Percentiles rank a stretch among this genome's conserved stretches.
Conservation (phyloP, 805 yeast genomes). For the Kazachstania kunashirensis region DNA sequence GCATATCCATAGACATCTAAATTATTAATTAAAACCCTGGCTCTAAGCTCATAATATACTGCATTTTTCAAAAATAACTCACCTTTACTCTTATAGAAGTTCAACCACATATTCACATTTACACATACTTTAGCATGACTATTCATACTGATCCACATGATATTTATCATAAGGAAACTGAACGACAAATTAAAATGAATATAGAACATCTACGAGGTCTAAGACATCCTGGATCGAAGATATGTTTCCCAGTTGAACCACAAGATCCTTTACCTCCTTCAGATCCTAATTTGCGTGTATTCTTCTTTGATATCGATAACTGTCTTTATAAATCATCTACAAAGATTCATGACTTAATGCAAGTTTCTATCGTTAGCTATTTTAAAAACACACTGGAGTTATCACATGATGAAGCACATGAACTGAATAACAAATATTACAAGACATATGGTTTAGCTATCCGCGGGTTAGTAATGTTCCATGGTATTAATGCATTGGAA, state of each 20-base stretch:
- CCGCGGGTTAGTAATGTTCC: constrained; percentile 64
- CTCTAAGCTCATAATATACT: too few relatives aligned
- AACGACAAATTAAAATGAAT: constrained; percentile 24
- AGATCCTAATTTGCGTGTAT: constrained; percentile 31
- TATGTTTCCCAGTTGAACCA: constrained; percentile 24
- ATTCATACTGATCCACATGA: constrained; percentile 2
- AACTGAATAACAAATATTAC: constrained; percentile 66
- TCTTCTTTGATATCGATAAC: constrained; percentile 91
- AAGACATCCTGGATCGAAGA: constrained; percentile 29
- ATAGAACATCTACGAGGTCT: constrained; percentile 27
- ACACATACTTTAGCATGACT: too few relatives aligned
- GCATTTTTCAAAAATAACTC: too few relatives aligned
- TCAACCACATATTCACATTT: too few relatives aligned
- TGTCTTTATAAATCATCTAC: constrained; percentile 73
- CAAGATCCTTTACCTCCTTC: constrained; percentile 16
- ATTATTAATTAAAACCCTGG: too few relatives aligned
- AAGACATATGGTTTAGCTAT: constrained; percentile 84
- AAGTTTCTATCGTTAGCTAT: constrained; percentile 69
- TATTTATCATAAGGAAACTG: constrained; percentile 14
- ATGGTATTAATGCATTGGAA: constrained; percentile 75
- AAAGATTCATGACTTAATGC: constrained; percentile 80
- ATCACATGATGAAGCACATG: constrained; percentile 62
- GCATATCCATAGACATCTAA: too few relatives aligned
- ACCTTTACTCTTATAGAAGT: too few relatives aligned
- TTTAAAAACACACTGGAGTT: constrained; percentile 57